Base-by-base conservation (phyloP, 2,329 filamentous ascomycete genomes). In the Didymella sp. region DNA sequence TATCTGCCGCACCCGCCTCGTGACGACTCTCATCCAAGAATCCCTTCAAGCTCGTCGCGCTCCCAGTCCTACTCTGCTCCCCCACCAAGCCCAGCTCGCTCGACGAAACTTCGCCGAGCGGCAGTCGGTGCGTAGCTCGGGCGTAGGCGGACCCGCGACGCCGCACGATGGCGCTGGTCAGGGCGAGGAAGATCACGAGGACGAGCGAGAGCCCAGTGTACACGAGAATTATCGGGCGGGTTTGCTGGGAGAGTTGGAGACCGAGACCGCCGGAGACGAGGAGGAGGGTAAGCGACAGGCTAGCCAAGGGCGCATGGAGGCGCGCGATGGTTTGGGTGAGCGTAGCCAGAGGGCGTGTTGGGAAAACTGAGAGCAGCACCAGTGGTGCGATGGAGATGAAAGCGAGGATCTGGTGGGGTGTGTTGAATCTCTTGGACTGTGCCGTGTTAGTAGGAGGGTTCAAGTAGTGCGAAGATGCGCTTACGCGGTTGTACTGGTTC, bases 391-490 rank as follows among this genome's bases (percentile, higher is more conserved):
- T 56, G 82, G 93, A 43, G 35, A 80, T 43, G 40, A 82, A 74
- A 22, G 80, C 80, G 50, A 81, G 55, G 61, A 82, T 75, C 59
- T 83, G 81, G 66, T 83, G 81, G 3, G 76, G 67, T 8, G 80
- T 75, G 58, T 63, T 74, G 73, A 77, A 81, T 52, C 66, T 51
- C 55, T 77, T 77, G 37, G 77, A 79, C 73, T 80, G 22, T 24
- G 12, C 11, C 2, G 43, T 58, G 60, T 61, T 22, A 58, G 51
- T 28, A 30, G 43, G 6, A 7, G 21, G 25, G 15, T 37, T 22
- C 9, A 4, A 13, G 24, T n/a, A 25, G 37, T 5, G n/a, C 1
- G 8, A 13, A 9, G 24, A 5, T 11, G 8, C 8, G 66, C 74
- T 63, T 72, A 79, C 78, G 59, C 74, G 73, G 49, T 77, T 78